These are phyloP conservation scores for Decorospora gaudefroyi DNA, from an alignment of 2,329 filamentous ascomycete genomes.

Conservation along the genomic window DNA sequence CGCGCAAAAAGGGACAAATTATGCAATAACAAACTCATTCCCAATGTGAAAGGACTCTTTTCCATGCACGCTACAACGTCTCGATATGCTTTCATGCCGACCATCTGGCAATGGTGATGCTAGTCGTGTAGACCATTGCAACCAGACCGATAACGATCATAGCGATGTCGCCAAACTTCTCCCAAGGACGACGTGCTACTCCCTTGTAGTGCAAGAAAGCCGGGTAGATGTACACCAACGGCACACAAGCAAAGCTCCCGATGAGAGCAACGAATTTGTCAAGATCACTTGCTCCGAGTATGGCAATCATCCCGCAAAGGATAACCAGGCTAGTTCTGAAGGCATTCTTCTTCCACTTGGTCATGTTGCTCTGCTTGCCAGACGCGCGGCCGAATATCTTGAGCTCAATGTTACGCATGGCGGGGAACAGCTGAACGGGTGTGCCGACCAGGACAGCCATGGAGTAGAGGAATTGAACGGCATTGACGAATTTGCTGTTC, in stretches of 20 bases:
- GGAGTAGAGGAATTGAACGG: constrained; percentile 74
- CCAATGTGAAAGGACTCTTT: neutral
- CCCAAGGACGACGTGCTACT: constrained; percentile 61
- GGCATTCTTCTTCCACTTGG: constrained; percentile 78
- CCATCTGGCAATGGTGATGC: constrained; percentile 59
- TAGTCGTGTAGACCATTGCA: constrained; percentile 73
- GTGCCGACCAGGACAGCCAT: constrained; percentile 73
- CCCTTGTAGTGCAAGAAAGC: constrained; percentile 71
- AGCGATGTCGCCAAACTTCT: constrained; percentile 63
- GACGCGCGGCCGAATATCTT: constrained; percentile 67
- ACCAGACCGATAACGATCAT: constrained; percentile 69
- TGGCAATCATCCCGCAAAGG: constrained; percentile 64
- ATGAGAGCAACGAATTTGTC: constrained; percentile 77
- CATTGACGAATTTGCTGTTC: constrained; percentile 71
- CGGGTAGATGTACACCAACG: constrained; percentile 77
- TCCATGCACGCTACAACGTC: neutral
- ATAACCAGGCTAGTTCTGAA: constrained; percentile 63
- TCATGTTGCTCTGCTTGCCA: constrained; percentile 65
- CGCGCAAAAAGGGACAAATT: neutral
- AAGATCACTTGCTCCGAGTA: constrained; percentile 68
- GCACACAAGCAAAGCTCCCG: constrained; percentile 73
- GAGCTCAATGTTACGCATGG: constrained; percentile 71
- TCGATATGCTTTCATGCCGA: constrained; percentile 19
- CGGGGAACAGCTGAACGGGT: constrained; percentile 75
- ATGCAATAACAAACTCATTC: neutral